Conservation (phyloP, 2,329 filamentous ascomycete genomes). For the Huntiella savannae region DNA sequence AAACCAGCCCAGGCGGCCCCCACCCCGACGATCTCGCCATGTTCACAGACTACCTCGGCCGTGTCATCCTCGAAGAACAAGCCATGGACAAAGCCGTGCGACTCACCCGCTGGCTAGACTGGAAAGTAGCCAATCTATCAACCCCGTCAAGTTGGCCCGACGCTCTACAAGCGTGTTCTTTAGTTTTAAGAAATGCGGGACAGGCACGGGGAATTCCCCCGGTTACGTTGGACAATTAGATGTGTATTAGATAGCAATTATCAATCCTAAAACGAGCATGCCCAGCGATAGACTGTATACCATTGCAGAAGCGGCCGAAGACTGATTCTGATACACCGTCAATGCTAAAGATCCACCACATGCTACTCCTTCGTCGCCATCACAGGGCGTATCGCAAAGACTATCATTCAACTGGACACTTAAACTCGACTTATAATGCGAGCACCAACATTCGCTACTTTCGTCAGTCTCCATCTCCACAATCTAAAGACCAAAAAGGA, state of each 20-base stretch:
- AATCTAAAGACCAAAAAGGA: not conserved
- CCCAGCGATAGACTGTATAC: too few species aligned
- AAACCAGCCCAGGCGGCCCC: slow-evolving; percentile 44
- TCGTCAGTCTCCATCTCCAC: not conserved
- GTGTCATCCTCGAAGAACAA: slow-evolving; percentile 55
- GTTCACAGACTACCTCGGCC: slow-evolving; percentile 50
- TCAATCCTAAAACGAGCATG: not conserved
- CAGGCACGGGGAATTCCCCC: too few species aligned
- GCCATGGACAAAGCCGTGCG: slow-evolving; percentile 58
- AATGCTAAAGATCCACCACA: slow-evolving; percentile 36
- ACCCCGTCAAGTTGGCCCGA: too few species aligned
- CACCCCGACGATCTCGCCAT: slow-evolving; percentile 61
- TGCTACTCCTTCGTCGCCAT: slow-evolving; percentile 29
- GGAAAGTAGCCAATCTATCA: slow-evolving; percentile 23
- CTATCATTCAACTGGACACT: slow-evolving; percentile 26
- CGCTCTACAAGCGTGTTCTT: too few species aligned
- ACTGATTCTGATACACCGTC: slow-evolving; percentile 22
- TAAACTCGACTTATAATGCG: slow-evolving; percentile 27
- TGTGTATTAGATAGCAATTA: not conserved
- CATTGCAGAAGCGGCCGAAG: not conserved
- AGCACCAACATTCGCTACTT: slow-evolving; percentile 40
- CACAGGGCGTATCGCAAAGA: slow-evolving; percentile 32
- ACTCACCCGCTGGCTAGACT: slow-evolving; percentile 48
- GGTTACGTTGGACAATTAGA: too few species aligned
- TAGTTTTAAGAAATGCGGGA: too few species aligned